Conservation (phyloP, 1,139 yeast genomes). For the Candida frijolesensis region DNA sequence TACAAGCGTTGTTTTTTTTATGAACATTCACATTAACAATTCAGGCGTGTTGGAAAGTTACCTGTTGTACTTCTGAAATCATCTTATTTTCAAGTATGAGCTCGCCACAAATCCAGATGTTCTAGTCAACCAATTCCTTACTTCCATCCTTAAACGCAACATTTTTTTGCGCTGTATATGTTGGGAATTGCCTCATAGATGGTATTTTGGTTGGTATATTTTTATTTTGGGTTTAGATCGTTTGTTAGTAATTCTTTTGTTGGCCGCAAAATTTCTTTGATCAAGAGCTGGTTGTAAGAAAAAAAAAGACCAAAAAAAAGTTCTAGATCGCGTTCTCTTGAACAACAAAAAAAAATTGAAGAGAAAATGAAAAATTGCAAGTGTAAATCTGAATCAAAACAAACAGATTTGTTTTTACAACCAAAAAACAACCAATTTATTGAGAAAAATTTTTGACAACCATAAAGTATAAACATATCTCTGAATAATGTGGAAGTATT, state of each 20-base stretch:
- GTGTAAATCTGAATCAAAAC: background rate
- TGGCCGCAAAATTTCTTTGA: background rate
- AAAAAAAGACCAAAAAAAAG: background rate
- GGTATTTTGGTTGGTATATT: no score
- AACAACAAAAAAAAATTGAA: background rate
- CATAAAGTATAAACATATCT: no score
- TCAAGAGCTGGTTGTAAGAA: background rate
- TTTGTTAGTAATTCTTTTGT: background rate
- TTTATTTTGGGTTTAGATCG: no score
- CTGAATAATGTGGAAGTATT: slow-evolving; percentile 11
- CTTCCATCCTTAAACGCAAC: no score
- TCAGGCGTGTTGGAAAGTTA: no score
- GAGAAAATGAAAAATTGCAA: background rate
- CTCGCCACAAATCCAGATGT: background rate
- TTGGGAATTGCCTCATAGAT: no score
- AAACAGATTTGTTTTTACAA: background rate
- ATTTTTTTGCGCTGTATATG: no score
- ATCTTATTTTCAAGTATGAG: background rate
- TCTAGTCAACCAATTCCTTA: background rate
- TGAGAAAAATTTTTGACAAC: background rate
- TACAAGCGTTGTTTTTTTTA: background rate
- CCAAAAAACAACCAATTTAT: slow-evolving; percentile 3
- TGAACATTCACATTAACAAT: background rate
- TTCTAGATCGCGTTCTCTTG: background rate
- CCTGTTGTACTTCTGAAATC: background rate